phyloP scores from a whole-genome alignment of 2,329 filamentous ascomycete species.

The Blastomyces silverae region DNA sequence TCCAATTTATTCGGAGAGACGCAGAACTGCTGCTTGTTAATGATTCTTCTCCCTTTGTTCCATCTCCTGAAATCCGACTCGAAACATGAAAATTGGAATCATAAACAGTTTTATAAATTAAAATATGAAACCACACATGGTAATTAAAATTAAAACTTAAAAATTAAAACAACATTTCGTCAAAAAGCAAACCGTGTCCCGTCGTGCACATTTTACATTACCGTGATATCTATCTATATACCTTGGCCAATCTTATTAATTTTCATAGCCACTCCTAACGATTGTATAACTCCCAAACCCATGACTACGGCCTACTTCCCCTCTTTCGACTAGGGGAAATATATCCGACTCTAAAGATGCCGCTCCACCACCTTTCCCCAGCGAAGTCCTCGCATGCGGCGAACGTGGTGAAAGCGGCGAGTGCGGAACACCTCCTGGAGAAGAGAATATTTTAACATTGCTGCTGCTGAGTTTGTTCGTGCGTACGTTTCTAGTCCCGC shows the following conservation, averaged over 20 bases:
- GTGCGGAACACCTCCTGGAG: not conserved
- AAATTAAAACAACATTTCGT: not conserved
- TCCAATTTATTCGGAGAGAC: not conserved
- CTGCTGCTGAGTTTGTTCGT: not conserved
- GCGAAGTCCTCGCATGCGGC: not conserved
- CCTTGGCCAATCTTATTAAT: too few species aligned
- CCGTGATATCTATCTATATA: too few species aligned
- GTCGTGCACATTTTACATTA: not conserved
- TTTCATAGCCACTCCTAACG: slow-evolving; percentile 10
- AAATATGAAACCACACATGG: too few species aligned
- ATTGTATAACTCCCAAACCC: slow-evolving; percentile 22
- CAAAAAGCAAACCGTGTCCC: not conserved
- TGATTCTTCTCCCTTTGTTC: not conserved
- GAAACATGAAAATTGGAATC: too few species aligned
- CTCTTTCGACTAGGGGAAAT: slow-evolving; percentile 6
- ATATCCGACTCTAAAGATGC: not conserved
- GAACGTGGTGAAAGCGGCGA: not conserved
- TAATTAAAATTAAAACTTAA: not conserved
- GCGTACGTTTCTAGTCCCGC: not conserved
- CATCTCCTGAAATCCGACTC: not conserved
- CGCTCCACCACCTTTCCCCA: not conserved
- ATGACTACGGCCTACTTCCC: not conserved
- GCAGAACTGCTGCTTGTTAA: not conserved
- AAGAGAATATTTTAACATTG: not conserved
- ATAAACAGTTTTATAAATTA: too few species aligned